Conservation (phyloP, 116 monocot genomes). For the Dioscorea cayenensis region DNA sequence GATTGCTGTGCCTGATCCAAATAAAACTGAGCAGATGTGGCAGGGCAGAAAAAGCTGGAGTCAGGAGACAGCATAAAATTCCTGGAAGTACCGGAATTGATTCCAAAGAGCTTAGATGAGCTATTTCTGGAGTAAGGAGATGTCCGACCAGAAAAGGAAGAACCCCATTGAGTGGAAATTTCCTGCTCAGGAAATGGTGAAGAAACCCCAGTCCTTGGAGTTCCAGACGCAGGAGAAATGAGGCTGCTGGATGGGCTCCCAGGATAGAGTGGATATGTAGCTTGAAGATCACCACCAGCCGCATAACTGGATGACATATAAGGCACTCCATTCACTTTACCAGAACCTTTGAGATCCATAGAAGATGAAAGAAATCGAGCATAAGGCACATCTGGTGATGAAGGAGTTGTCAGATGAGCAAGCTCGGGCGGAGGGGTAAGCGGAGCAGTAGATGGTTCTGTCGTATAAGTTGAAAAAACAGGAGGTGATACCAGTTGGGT, state of each 20-base stretch:
- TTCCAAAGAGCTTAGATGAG: constrained; percentile 53
- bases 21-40: constrained; percentile 70
- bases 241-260: constrained; percentile 91
- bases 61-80: constrained; percentile 49
- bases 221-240: constrained; percentile 83
- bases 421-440: constrained; percentile 95
- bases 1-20: constrained; percentile 85
- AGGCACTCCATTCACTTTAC: constrained; percentile 41
- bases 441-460: constrained; percentile 97
- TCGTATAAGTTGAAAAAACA: constrained; percentile 95
- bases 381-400: constrained; percentile 95
- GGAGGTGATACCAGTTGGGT: constrained; percentile 95
- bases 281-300: constrained; percentile 52
- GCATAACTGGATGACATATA: constrained; percentile 49
- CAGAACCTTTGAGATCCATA: constrained; percentile 38
- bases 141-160: constrained; percentile 36
- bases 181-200: constrained; percentile 75
- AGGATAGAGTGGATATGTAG: constrained; percentile 81
- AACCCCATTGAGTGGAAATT: constrained; percentile 38
- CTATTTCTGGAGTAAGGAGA: constrained; percentile 49
- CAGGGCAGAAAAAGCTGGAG: constrained; percentile 59
- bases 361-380: constrained; percentile 86
- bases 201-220: constrained; percentile 74
- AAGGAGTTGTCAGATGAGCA: constrained; percentile 89
- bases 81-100: constrained; percentile 37